Base-by-base conservation (phyloP, 352 stramenopile genomes). In the Phytophthora crassamura region DNA sequence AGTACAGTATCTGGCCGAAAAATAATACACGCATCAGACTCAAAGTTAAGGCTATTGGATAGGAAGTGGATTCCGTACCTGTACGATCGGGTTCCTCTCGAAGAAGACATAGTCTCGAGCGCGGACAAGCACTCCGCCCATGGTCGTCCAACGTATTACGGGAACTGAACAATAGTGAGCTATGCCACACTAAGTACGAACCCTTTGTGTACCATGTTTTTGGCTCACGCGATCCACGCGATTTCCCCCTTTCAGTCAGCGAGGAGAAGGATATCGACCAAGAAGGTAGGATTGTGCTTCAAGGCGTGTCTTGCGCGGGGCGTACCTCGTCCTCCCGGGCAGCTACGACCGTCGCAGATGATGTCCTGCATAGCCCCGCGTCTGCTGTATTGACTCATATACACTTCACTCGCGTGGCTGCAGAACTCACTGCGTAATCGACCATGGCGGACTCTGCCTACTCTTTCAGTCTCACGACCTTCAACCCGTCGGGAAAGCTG, bases 401-500 rank as follows among this genome's bases (percentile, higher is more conserved):
- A 11, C 20, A 30, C 48, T 5, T 55, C 15, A 32, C n/a, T 10
- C 12, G 59, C 5, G 12, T 7, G 22, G 8, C 6, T 15, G 1
- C 36, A 72, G 61, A 64, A 47, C n/a, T 14, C 46, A 36, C 55
- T 30, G 33, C 39, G 54, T 16, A 74, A 65, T 66, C 35, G 42
- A 88, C 47, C 34, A 98, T 98, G 96, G 95, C 91, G 62, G 96
- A 99, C 84, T 98, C 95, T 55, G 94, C 94, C 51, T 99, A 99
- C 76, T 99, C 94, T 65, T 99, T 99, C 86, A 99, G 96, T 76
- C 86, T 99, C 53, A 99, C 98, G 67, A 99, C 98, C 58, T 99
- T 99, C 85, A 99, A 97, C 75, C 90, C 96, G 61, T 99, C 96
- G 34, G 98, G 98, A 46, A 99, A 99, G 85, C 88, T 99, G 46